phyloP scores from a whole-genome alignment of 257 asterid genomes.

The Capsicum rhomboideum region DNA sequence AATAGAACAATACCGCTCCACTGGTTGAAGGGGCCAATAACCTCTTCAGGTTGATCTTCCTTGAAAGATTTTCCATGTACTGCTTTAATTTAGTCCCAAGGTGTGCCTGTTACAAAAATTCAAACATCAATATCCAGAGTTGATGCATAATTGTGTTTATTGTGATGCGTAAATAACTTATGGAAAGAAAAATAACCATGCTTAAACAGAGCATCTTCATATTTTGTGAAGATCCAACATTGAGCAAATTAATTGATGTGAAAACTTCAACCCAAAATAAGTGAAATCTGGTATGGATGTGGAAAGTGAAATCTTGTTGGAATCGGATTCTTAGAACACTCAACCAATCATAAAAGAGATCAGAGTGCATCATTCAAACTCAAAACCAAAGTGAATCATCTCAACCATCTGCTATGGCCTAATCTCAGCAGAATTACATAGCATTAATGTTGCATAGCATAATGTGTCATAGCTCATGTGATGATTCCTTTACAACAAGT shows the following conservation, averaged over 20 bases:
- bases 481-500: not conserved
- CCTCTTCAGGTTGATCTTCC: constrained; percentile 61
- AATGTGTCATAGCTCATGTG: not conserved
- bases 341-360: not conserved
- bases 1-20: constrained; percentile 56
- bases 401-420: not conserved
- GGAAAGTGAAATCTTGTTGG: not conserved
- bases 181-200: not conserved
- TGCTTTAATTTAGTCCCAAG: constrained; percentile 28
- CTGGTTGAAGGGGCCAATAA: constrained; percentile 73
- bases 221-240: not conserved
- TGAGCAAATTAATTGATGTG: not conserved
- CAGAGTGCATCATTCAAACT: not conserved
- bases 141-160: not conserved
- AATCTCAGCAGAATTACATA: not conserved
- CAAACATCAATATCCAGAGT: not conserved
- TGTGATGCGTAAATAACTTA: not conserved
- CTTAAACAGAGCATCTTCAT: not conserved
- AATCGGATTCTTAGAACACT: not conserved
- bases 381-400: too few relatives aligned
- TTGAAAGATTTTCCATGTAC: constrained; percentile 18
- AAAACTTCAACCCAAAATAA: not conserved
- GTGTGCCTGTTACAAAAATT: constrained; percentile 38
- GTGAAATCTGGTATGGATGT: not conserved
- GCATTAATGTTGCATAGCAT: not conserved